Evolutionary conservation across 2,329 filamentous ascomycete genomes (phyloP), one percentile per base, ranked within the genome.

Genomic region (Xylariaceae sp.): DNA sequence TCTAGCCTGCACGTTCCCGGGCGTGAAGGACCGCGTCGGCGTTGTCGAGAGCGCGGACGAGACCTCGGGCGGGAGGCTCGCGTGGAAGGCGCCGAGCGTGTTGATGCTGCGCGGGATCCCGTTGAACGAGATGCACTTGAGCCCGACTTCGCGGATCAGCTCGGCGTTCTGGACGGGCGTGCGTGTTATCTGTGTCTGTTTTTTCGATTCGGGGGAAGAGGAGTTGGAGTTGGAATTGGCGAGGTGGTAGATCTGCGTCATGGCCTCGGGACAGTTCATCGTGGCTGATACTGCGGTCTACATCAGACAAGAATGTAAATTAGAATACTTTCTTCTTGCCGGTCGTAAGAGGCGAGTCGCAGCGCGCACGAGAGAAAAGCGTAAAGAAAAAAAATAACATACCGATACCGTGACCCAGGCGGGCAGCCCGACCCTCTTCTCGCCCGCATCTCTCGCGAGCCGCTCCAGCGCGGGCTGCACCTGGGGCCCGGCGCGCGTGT

Each of bases 31-130:
- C 31, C 83, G 76, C 7, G 80, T 78, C 0, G 81, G 68, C 18
- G 55, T 63, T 1, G 69, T 78, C 40, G 71, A 70, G 3, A 90
- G 71, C 4, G 61, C 55, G 1, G 67, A 57, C 3, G 68, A 59
- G 4, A 88, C 65, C 4, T 72, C 62, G 0, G 64, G 43, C 0
- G 84, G 81, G 0, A 92, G 74, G 18, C 69, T 66, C 27, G 71
- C 68, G 52, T 74, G 71, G 68, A 89, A 88, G 16, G 79, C 79
- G 53, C 80, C 81, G 2, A 94, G 78, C 53, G 76, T 81, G 70
- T 92, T 92, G 67, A 92, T 92, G 17, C 81, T 83, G 49, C 87
- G 81, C 2, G 87, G 86, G 51, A 92, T 86, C 48, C 83, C 83
- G 65, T 87, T 87, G 71, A 88, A 85, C 41, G 78, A 80, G 60